These are phyloP conservation scores for Senna siamea DNA, from an alignment of 306 rosid species.

Conservation along the genomic window DNA sequence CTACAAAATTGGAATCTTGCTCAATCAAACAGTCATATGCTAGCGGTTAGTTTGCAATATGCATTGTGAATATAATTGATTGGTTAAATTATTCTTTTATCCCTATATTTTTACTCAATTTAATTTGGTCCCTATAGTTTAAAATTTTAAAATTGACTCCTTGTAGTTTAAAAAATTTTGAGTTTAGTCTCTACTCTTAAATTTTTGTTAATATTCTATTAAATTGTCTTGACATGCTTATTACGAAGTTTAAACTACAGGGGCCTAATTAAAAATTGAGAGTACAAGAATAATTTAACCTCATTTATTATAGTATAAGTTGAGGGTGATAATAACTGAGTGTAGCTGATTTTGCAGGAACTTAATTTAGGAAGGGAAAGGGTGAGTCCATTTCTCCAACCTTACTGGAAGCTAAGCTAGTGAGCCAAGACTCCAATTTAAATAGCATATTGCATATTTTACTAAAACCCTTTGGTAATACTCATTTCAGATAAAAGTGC, in stretches of 20 bases:
- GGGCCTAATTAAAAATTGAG: too few species aligned
- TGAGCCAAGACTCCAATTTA: too few species aligned
- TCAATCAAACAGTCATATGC: conserved; percentile 69
- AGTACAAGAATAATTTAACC: not conserved
- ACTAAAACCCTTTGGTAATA: not conserved
- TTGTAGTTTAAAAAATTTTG: too few species aligned
- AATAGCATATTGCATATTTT: not conserved
- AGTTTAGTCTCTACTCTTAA: too few species aligned
- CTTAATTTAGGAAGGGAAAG: conserved; percentile 63
- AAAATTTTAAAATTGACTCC: too few species aligned
- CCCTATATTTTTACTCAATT: too few species aligned
- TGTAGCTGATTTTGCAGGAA: conserved; percentile 50
- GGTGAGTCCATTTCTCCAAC: conserved; percentile 44
- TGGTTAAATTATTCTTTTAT: too few species aligned
- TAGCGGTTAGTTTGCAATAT: conserved; percentile 44
- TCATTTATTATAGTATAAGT: not conserved
- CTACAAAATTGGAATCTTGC: conserved; percentile 73
- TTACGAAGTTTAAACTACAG: too few species aligned
- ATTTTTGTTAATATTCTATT: too few species aligned
- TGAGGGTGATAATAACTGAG: not conserved
- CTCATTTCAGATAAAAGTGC: conserved; percentile 52
- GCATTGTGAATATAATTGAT: not conserved
- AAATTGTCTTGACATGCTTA: too few species aligned
- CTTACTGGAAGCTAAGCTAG: not conserved
- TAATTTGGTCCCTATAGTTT: too few species aligned